Base-by-base conservation (phyloP, 2,329 filamentous ascomycete species). In the Colletotrichum sp. region DNA sequence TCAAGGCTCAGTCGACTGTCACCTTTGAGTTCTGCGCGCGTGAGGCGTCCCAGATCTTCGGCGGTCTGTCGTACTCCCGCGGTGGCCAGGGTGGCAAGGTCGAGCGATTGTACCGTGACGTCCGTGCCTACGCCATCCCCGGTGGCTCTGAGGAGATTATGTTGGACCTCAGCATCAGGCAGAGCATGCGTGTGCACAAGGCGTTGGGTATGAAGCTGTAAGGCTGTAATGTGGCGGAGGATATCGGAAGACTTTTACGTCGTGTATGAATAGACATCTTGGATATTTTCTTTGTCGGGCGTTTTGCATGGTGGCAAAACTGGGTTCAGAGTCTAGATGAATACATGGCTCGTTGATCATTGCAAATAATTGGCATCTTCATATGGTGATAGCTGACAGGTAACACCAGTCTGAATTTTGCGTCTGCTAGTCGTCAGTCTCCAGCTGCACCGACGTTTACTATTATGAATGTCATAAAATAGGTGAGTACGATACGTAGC, bases 61-160 rank as follows among this genome's bases (percentile, higher is more conserved):
- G 97, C 77, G 97, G 97, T 30, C 88, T 99, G 79, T 96, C 93
- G 81, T 99, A 99, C 88, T 96, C 93, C 75, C 92, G 96, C 59
- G 97, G 97, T 72, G 97, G 97, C 18, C 97, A 99, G 88, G 97
- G 97, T 77, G 96, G 92, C 75, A 98, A 98, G 92, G 92, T 99
- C 68, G 97, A 99, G 92, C 89, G 97, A 76, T 87, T 99, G 81
- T 99, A 99, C 86, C 92, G 97, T 78, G 97, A 99, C 84, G 97
- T 99, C 18, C 91, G 97, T 80, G 97, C 97, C 1, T 99, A 99
- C 85, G 96, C 97, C 77, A 96, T 99, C 80, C 97, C 97, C 5
- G 97, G 97, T 81, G 97, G 97, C 28, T 95, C 93, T 79, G 96
- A 99, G 88, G 97, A 99, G 90, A 99, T 99, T 79, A 99, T 99